Conservation (phyloP, 192 early-diverging fungal genomes). For the Coemansia sp. region DNA sequence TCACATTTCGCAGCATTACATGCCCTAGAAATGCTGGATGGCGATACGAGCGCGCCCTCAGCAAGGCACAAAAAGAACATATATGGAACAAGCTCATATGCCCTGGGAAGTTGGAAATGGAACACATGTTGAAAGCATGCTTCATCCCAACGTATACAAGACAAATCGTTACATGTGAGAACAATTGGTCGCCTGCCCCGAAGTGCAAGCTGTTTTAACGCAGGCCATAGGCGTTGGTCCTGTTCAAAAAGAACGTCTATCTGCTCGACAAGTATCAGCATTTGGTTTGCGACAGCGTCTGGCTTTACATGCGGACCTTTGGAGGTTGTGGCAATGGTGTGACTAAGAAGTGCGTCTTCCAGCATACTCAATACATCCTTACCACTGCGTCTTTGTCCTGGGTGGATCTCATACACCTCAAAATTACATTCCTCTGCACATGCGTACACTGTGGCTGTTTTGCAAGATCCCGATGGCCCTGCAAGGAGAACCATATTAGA, state of each 20-base stretch:
- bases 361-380: slow-evolving; percentile 67
- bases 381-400: slow-evolving; percentile 65
- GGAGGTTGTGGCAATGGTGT: slow-evolving; percentile 58
- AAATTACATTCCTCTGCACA: slow-evolving; percentile 72
- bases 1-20: slow-evolving; percentile 29
- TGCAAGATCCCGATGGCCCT: slow-evolving; percentile 71
- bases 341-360: slow-evolving; percentile 72
- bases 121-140: slow-evolving; percentile 38
- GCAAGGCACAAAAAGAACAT: slow-evolving; percentile 44
- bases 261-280: slow-evolving; percentile 81
- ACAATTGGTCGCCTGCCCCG: slow-evolving; percentile 78
- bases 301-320: neutral
- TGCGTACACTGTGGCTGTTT: slow-evolving; percentile 71
- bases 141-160: slow-evolving; percentile 38
- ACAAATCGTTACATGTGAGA: slow-evolving; percentile 67
- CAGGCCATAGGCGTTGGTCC: slow-evolving; percentile 78
- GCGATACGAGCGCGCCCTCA: slow-evolving; percentile 30
- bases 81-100: slow-evolving; percentile 39
- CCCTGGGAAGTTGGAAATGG: slow-evolving; percentile 31
- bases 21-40: slow-evolving; percentile 15
- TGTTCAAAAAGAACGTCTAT: slow-evolving; percentile 79
- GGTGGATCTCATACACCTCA: slow-evolving; percentile 75
- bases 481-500: slow-evolving; percentile 64
- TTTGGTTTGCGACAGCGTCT: slow-evolving; percentile 42
- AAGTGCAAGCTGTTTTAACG: slow-evolving; percentile 65